Evolutionary conservation across 1,284 basidiomycete species (phyloP), one percentile per base, ranked within the genome.

Genomic region (Mycena sp.): DNA sequence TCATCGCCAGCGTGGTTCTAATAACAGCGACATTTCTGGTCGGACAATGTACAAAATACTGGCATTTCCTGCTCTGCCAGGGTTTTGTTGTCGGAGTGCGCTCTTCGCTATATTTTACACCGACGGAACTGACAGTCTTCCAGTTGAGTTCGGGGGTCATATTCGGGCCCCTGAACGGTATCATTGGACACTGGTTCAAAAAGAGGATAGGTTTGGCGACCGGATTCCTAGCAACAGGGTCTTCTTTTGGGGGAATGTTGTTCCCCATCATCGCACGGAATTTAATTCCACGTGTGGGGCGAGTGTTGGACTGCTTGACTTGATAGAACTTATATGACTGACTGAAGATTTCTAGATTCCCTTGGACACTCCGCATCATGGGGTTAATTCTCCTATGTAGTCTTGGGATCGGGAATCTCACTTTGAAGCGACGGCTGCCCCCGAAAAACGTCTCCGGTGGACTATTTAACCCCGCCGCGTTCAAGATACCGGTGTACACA

Each of bases 401-500:
- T 10, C 70, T 86, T 3, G 74, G 76, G 1, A 64, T 81, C 17
- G 75, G 80, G 10, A 82, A 84, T 71, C 56, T 84, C 72, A 74
- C 78, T 2, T 63, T 85, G 32, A 73, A 74, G 51, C 78, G 84
- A 46, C 80, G 87, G 4, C 74, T 88, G 3, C 85, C 86, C 2
- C 83, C 85, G 0, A 79, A 78, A 49, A 77, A 81, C 30, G 71
- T 80, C 9, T 65, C 78, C 0, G 86, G 86, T 1, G 83, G 85
- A 0, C 72, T 88, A 9, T 74, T 88, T 65, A 85, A 87, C 64
- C 69, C 81, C 16, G 67, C 70, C 4, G 82, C 80, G 2, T 87
- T 89, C 77, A 83, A 78, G 68, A 77, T 75, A 11, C 69, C 74
- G 0, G 74, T 83, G 0, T 87, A 80, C 69, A 70, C 79, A 4